These are phyloP conservation scores for Zygosaccharomyces bailii DNA, from an alignment of 805 yeast species.

Conservation along the genomic window DNA sequence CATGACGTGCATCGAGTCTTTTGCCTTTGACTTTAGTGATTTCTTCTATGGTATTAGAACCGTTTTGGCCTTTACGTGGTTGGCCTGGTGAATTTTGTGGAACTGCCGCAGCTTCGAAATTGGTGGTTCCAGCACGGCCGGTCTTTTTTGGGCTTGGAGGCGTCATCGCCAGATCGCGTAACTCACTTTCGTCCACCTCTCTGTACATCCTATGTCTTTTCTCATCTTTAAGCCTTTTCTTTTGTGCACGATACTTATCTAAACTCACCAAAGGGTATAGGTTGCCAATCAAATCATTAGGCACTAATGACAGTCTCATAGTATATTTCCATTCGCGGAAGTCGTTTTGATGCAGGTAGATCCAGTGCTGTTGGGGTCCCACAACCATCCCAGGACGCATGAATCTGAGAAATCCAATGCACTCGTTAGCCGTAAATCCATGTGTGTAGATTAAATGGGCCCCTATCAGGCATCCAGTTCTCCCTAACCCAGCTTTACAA, in stretches of 20 bases:
- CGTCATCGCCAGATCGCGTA: slow-evolving; percentile 29
- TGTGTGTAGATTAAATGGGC: slow-evolving; percentile 95
- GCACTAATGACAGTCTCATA: slow-evolving; percentile 69
- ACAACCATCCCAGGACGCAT: slow-evolving; percentile 99
- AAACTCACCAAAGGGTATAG: slow-evolving; percentile 58
- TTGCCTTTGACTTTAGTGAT: slow-evolving; percentile 20
- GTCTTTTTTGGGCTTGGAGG: slow-evolving; percentile 37
- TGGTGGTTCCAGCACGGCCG: slow-evolving; percentile 17
- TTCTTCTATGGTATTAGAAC: slow-evolving; percentile 36
- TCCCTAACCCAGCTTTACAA: slow-evolving; percentile 96
- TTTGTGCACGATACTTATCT: slow-evolving; percentile 58
- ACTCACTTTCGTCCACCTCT: slow-evolving; percentile 16
- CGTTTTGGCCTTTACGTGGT: slow-evolving; percentile 66
- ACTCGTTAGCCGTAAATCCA: slow-evolving; percentile 95
- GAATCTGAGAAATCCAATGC: slow-evolving; percentile 94
- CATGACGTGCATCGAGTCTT: slow-evolving; percentile 13
- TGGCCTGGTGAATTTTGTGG: slow-evolving; percentile 96
- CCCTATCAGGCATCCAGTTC: slow-evolving; percentile 97
- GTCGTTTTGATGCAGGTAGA: slow-evolving; percentile 91
- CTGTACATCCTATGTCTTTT: slow-evolving; percentile 27
- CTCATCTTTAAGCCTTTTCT: slow-evolving; percentile 35
- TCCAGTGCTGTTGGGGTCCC: slow-evolving; percentile 99
- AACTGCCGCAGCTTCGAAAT: slow-evolving; percentile 43
- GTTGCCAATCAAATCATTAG: slow-evolving; percentile 66
- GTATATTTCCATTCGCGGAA: slow-evolving; percentile 95